Conservation (phyloP, 345 rosid genomes). For the Noccaea bulbosa region DNA sequence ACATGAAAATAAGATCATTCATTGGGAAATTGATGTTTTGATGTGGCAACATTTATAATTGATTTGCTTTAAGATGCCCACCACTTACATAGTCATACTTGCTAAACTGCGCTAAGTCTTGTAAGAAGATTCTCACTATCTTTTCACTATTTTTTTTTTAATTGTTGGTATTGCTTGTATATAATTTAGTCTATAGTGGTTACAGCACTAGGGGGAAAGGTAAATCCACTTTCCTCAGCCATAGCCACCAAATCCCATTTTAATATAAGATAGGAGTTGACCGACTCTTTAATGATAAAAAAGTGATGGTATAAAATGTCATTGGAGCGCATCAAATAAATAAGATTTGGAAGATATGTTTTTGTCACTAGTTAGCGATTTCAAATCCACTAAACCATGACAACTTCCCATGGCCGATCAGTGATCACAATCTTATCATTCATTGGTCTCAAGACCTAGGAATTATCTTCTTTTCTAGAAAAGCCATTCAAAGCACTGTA, state of each 20-base stretch:
- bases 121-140: conserved; percentile 20
- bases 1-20: neutral
- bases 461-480: conserved; percentile 11
- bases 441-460: neutral
- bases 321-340: conserved; percentile 23
- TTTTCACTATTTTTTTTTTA: conserved; percentile 1
- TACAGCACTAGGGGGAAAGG: conserved; percentile 25
- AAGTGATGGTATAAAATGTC: conserved; percentile 3
- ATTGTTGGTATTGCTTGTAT: neutral
- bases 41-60: conserved; percentile 2
- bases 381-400: conserved; percentile 22
- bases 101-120: conserved; percentile 13
- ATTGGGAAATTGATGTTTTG: neutral
- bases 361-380: conserved; percentile 7
- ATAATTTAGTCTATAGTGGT: conserved; percentile 30
- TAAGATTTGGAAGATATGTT: conserved; percentile 22
- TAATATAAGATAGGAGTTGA: conserved; percentile 28
- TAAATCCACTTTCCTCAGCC: conserved; percentile 20
- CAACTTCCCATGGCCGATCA: conserved; percentile 16
- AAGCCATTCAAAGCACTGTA: conserved; percentile 13
- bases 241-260: conserved; percentile 29
- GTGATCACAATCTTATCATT: conserved; percentile 9
- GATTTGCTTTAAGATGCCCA: conserved; percentile 13
- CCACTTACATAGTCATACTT: conserved; percentile 21
- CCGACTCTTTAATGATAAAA: neutral